Evolutionary conservation across 75 land plant genomes (phyloP).

Genomic region (Picea glauca): DNA sequence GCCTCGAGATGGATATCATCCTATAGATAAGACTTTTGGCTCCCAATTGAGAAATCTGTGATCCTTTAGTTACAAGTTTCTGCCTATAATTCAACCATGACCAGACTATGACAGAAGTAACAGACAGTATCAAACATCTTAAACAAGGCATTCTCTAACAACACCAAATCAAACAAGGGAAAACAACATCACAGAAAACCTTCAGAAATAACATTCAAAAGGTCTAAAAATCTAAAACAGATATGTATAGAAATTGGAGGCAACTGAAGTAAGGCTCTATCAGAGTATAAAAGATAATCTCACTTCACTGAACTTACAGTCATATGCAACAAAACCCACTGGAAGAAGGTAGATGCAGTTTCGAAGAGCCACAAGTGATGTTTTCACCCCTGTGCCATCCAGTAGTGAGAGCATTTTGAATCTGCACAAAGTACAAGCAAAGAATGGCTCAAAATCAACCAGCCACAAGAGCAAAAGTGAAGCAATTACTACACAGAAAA

Average conservation of each 20-base stretch:
- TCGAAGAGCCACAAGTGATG: slow-evolving; percentile 73
- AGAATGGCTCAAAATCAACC: not conserved
- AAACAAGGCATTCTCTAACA: too few relatives aligned
- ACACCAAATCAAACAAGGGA: not conserved
- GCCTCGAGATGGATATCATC: not conserved
- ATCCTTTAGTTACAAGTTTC: not conserved
- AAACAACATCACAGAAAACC: not conserved
- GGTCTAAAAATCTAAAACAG: not conserved
- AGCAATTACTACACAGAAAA: slow-evolving; percentile 1
- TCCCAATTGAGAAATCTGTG: not conserved
- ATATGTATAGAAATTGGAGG: not conserved
- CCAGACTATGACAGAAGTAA: not conserved
- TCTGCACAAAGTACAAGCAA: slow-evolving; percentile 27
- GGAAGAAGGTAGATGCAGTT: slow-evolving; percentile 88
- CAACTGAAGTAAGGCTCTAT: not conserved
- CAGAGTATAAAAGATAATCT: not conserved
- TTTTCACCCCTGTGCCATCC: slow-evolving; percentile 71
- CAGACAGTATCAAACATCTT: too few relatives aligned
- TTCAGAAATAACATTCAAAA: not conserved
- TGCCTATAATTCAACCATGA: not conserved
- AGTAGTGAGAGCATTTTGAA: slow-evolving; percentile 78
- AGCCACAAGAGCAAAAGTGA: not conserved
- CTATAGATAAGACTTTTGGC: not conserved
- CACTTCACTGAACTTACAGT: slow-evolving; percentile 45
- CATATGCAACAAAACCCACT: slow-evolving; percentile 73